Conservation (phyloP, 2,329 filamentous ascomycete species). For the Escovopsis sp. region DNA sequence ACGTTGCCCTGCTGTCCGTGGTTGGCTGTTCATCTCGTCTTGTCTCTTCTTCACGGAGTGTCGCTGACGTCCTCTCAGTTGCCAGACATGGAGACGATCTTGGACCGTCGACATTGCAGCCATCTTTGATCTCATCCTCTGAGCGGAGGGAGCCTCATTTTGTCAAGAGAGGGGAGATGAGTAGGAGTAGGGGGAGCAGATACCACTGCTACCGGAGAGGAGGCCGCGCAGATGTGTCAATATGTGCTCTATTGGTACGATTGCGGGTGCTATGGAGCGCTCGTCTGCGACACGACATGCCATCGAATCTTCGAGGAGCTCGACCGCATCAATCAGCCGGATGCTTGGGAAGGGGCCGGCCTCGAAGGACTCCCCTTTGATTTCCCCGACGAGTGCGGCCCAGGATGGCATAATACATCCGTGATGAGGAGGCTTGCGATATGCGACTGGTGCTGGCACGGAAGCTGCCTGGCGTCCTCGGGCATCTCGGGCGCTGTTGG, state of each 20-base stretch:
- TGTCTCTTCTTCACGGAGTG: no score
- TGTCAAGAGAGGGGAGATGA: no score
- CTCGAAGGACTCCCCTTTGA: constrained; percentile 12
- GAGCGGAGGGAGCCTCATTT: no score
- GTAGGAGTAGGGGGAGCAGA: no score
- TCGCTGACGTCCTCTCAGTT: no score
- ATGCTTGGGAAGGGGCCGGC: constrained; percentile 11
- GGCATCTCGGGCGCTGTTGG: not conserved
- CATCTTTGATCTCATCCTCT: not conserved
- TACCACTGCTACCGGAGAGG: no score
- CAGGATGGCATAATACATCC: constrained; percentile 9
- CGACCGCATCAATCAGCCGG: constrained; percentile 13
- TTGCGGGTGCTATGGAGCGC: constrained; percentile 13
- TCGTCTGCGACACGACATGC: constrained; percentile 12
- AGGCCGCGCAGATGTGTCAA: constrained; percentile 11
- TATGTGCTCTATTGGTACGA: constrained; percentile 13
- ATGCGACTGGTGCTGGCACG: constrained; percentile 3
- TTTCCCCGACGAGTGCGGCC: constrained; percentile 10
- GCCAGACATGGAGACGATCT: not conserved
- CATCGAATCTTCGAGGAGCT: constrained; percentile 11
- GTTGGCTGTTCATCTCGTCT: not conserved
- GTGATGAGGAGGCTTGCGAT: constrained; percentile 2
- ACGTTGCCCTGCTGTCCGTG: not conserved
- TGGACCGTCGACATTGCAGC: not conserved
- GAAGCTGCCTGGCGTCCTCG: constrained; percentile 1